Evolutionary conservation across 2,329 filamentous ascomycete species (phyloP).

Genomic region (Nemania sp.): DNA sequence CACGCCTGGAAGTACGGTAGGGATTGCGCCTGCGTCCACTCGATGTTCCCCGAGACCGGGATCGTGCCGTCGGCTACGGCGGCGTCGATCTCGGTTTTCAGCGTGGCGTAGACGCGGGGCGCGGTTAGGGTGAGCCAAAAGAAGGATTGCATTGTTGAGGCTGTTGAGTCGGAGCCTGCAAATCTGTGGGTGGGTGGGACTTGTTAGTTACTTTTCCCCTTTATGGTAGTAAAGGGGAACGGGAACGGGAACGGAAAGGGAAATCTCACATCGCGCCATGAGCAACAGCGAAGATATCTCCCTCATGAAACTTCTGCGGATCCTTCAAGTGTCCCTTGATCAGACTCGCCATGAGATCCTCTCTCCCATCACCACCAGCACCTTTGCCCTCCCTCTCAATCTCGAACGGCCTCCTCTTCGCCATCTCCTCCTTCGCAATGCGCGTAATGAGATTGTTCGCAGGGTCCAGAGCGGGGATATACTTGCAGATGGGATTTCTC

Average conservation of each 20-base stretch:
- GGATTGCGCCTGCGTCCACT: constrained; percentile 61
- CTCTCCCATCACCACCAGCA: constrained; percentile 57
- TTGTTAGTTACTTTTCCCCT: not conserved
- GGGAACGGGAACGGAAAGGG: not conserved
- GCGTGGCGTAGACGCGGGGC: constrained; percentile 54
- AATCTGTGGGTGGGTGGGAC: constrained; percentile 54
- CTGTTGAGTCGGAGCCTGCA: constrained; percentile 71
- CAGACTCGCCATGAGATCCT: constrained; percentile 63
- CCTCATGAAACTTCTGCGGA: constrained; percentile 60
- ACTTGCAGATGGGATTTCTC: constrained; percentile 61
- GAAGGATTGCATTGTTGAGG: constrained; percentile 69
- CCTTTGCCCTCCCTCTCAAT: constrained; percentile 58
- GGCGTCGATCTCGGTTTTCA: constrained; percentile 59
- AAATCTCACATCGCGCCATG: constrained; percentile 66
- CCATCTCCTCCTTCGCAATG: constrained; percentile 64
- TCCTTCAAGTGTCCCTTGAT: constrained; percentile 66
- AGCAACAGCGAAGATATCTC: constrained; percentile 68
- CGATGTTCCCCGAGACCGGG: constrained; percentile 57
- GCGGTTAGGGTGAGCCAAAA: constrained; percentile 63
- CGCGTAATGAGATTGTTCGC: constrained; percentile 63
- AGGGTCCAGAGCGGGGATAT: constrained; percentile 57
- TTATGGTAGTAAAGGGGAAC: not conserved
- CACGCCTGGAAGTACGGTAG: constrained; percentile 69
- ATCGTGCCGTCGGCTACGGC: constrained; percentile 55
- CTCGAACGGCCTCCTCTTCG: constrained; percentile 59